Evolutionary conservation across 2,329 filamentous ascomycete genomes (phyloP).

Genomic region (Truncatella angustata): DNA sequence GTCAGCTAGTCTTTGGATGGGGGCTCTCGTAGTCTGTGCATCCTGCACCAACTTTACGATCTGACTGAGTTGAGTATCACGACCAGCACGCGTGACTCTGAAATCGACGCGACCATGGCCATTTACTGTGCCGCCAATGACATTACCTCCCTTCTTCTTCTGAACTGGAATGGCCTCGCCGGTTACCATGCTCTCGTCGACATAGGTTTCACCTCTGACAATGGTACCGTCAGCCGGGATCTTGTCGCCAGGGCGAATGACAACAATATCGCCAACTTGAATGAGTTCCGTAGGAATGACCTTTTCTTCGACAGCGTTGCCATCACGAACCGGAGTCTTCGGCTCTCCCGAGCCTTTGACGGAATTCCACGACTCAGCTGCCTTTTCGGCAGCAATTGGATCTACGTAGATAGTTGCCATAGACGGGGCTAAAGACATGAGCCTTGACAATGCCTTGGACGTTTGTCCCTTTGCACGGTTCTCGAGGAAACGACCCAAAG

Average conservation of each 20-base stretch:
- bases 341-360: slow-evolving; percentile 37
- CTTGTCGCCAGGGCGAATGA: slow-evolving; percentile 92
- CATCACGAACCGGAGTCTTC: slow-evolving; percentile 45
- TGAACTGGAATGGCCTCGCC: slow-evolving; percentile 94
- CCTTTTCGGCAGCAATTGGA: slow-evolving; percentile 88
- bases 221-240: slow-evolving; percentile 90
- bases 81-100: slow-evolving; percentile 84
- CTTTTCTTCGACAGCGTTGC: slow-evolving; percentile 73
- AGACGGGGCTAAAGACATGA: slow-evolving; percentile 94
- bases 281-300: slow-evolving; percentile 92
- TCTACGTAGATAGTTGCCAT: slow-evolving; percentile 97
- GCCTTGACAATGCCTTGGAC: slow-evolving; percentile 83
- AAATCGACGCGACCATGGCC: slow-evolving; percentile 90
- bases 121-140: slow-evolving; percentile 96
- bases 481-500: slow-evolving; percentile 85
- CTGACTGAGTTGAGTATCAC: slow-evolving; percentile 94
- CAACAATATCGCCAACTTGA: slow-evolving; percentile 88
- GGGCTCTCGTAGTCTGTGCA: slow-evolving; percentile 89
- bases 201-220: slow-evolving; percentile 85
- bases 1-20: slow-evolving; percentile 92
- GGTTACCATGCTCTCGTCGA: slow-evolving; percentile 98
- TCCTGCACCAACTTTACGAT: slow-evolving; percentile 98
- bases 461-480: slow-evolving; percentile 96
- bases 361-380: slow-evolving; percentile 73
- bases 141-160: slow-evolving; percentile 73